Percentiles rank a stretch among this genome's conserved stretches.
Conservation (phyloP, 345 rosid genomes). For the Euphorbia peplus region DNA sequence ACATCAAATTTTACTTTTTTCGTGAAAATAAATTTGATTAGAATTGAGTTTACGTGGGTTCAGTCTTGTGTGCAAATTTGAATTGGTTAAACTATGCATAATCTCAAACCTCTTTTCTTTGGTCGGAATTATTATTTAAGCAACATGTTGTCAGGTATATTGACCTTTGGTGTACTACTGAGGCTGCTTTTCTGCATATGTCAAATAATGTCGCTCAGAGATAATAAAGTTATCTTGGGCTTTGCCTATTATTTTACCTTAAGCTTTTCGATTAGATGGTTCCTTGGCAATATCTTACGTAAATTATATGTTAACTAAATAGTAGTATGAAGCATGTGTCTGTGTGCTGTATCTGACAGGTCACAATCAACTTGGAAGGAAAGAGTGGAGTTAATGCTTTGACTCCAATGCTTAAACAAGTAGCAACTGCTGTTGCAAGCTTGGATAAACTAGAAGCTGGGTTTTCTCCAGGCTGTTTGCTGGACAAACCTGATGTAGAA, state of each 20-base stretch:
- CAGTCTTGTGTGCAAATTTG: no score
- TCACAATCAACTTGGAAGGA: slow-evolving; percentile 20
- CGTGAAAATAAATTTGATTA: no score
- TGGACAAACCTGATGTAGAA: slow-evolving; percentile 37
- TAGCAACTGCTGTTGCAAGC: slow-evolving; percentile 22
- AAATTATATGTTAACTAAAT: background rate
- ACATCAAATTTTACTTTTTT: no score
- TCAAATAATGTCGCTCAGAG: background rate
- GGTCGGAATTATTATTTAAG: no score
- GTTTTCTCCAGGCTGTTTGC: slow-evolving; percentile 32
- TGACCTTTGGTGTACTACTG: background rate
- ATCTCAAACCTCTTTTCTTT: no score
- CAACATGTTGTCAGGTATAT: background rate
- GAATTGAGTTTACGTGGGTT: no score
- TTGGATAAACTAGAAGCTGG: slow-evolving; percentile 17
- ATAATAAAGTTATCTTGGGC: no score
- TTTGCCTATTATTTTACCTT: no score
- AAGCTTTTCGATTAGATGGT: no score
- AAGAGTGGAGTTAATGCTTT: slow-evolving; percentile 17
- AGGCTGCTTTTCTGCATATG: slow-evolving; percentile 11
- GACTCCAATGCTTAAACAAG: slow-evolving; percentile 17
- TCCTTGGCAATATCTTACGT: background rate
- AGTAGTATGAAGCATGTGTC: background rate
- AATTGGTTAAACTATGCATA: no score
- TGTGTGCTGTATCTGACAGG: slow-evolving; percentile 32